Conservation (phyloP, 129 eudicot genomes). For the Tanacetum coccineum region DNA sequence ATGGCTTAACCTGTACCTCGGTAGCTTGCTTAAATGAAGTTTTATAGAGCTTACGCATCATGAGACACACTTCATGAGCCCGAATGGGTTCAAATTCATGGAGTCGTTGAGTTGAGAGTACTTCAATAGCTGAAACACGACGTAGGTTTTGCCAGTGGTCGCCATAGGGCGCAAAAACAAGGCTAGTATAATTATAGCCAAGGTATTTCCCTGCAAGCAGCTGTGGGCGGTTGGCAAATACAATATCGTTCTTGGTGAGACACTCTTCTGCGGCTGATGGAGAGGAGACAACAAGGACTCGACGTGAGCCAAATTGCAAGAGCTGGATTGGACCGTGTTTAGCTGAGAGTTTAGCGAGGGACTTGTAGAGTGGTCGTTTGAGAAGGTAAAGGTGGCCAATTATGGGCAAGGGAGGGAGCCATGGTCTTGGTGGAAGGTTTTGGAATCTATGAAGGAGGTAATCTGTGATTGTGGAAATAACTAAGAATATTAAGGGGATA, state of each 20-base stretch:
- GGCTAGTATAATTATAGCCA: conserved; percentile 53
- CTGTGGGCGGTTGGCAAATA: conserved; percentile 61
- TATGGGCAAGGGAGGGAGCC: conserved; percentile 32
- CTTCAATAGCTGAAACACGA: conserved; percentile 32
- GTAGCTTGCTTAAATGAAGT: background rate
- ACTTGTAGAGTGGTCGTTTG: conserved; percentile 36
- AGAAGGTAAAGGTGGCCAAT: conserved; percentile 32
- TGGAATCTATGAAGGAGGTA: conserved; percentile 19
- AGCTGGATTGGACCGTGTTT: conserved; percentile 46
- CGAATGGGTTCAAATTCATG: conserved; percentile 33
- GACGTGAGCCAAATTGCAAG: conserved; percentile 59
- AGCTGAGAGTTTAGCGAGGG: conserved; percentile 36
- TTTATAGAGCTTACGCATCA: conserved; percentile 21
- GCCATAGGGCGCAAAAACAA: conserved; percentile 58
- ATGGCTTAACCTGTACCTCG: conserved; percentile 37
- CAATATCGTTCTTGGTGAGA: conserved; percentile 47
- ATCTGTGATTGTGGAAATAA: background rate
- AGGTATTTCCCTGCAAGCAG: conserved; percentile 51
- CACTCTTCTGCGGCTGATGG: conserved; percentile 71
- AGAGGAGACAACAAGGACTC: conserved; percentile 49
- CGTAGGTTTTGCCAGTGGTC: conserved; percentile 66
- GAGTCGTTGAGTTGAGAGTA: conserved; percentile 45
- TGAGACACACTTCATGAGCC: conserved; percentile 23
- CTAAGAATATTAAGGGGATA: conserved; percentile 13
- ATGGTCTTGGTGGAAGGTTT: conserved; percentile 36